Base-by-base conservation (phyloP, 805 yeast genomes). In the Sugiyamaella valdiviana region DNA sequence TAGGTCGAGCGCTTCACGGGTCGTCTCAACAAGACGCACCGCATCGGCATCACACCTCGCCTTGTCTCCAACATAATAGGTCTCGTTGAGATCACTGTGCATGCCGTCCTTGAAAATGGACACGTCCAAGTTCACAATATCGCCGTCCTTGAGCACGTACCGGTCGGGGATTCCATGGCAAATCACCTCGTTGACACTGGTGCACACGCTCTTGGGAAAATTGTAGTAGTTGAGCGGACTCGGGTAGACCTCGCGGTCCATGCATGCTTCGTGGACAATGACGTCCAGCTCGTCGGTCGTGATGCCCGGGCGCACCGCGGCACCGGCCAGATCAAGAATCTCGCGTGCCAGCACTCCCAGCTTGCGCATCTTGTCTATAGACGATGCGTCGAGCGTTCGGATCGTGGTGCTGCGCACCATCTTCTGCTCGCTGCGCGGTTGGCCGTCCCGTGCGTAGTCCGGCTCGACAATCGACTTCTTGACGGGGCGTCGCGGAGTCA, bases 121-220 rank as follows among this genome's bases (percentile, higher is more conserved):
- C 43, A 93, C 86, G 65, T 93, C 99, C 55, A 93, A 71, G 63
- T 93, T 93, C 52, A 93, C 77, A 57, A 93, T 91, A 64, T 93
- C 99, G 51, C 99, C 99, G 57, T 91, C 98, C 65, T 86, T 70
- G 54, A 93, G 75, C 29, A 81, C 82, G 48, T 90, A 77, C 69
- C 85, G 77, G 68, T 93, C 99, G 22, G 99, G 99, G 51, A 93
- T 85, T 54, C 99, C 99, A 67, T 93, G 99, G 65, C 99, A 93
- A 52, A 93, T 85, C 50, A 89, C 82, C 72, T 93, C 99, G 67
- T 93, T 93, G 39, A 93, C 83, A 1, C 96, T 88, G 1, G 96
- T 88, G 69, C 99, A 93, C 38, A 87, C 77, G 19, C 93, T 80
- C 64, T 89, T 90, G 39, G 98, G 97, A 71, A 80, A 93, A 67